Conservation (phyloP, 108 stramenopile species). For the Cyclotella sp. region DNA sequence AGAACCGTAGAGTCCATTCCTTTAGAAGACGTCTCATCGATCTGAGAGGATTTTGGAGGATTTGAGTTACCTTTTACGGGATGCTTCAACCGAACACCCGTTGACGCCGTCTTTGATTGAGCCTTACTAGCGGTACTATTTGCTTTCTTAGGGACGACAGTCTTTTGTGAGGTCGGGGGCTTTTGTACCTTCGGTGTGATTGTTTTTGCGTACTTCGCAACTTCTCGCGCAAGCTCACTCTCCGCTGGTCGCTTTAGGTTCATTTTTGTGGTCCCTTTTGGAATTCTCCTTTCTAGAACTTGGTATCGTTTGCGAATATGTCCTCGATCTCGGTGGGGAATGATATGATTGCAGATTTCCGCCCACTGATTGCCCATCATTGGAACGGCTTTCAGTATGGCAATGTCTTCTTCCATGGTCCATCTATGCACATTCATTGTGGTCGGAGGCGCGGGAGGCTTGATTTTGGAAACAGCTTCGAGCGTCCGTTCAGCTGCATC, state of each 20-base stretch:
- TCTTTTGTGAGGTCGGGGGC: constrained; percentile 16
- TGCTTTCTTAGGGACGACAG: constrained; percentile 15
- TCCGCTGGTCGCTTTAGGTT: constrained; percentile 31
- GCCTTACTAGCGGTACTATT: background rate
- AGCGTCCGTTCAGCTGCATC: constrained; percentile 25
- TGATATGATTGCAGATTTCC: constrained; percentile 71
- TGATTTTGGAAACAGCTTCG: constrained; percentile 44
- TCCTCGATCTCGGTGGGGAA: constrained; percentile 87
- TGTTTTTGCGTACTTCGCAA: constrained; percentile 11
- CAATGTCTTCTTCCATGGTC: constrained; percentile 86
- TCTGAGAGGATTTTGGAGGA: no score
- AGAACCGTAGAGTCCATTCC: background rate
- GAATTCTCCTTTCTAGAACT: constrained; percentile 80
- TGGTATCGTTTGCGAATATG: constrained; percentile 88
- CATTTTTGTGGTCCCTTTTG: constrained; percentile 49
- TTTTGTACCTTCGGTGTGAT: background rate
- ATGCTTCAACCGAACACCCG: no score
- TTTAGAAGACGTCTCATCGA: background rate
- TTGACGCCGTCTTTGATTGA: background rate
- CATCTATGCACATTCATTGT: constrained; percentile 88
- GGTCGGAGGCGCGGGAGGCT: constrained; percentile 71
- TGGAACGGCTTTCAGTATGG: constrained; percentile 80
- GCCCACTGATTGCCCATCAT: constrained; percentile 87
- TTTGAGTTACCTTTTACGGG: no score
- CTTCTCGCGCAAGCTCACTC: background rate